Evolutionary conservation across 257 asterid species (phyloP), one percentile per base, ranked within the genome.

Genomic region (Solanum rostratum): DNA sequence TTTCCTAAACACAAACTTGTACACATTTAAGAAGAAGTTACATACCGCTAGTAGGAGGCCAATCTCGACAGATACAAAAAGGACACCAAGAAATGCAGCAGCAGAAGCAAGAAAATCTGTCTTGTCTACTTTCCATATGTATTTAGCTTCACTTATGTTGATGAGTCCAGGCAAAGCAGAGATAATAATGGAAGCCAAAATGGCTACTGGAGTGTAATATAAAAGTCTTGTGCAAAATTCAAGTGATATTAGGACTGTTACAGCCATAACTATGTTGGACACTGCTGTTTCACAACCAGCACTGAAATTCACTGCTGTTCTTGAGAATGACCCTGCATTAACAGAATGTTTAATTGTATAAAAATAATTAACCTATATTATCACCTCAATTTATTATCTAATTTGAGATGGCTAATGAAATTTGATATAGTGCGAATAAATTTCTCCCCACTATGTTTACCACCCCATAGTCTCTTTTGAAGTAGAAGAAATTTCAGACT

Each of bases 281-380:
- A 91, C 91, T 49, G 89, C 93, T 0, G 94, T 93, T 86, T 91
- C 91, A 88, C 97, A 92, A 20, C 97, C 98, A 20, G 98, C 96
- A 83, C 87, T 91, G 85, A 90, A 89, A 86, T 94, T 94, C 70
- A 94, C 97, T 1, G 97, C 97, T 6, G 97, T 91, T 78, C 94
- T 82, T 3, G 98, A 94, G 84, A 94, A 93, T 13, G 98, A 94
- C 5, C 98, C 98, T 93, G 89, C 81, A 49, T 33, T 33, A 33
- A 4, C 1, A 33, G 4, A 33, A 33, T 33, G 39, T 33, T 33
- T 4, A 33, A 33, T 33, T 5, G 4, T 33, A 33, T 33, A 4
- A 33, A 5, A 33, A 33, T 33, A 33, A 7, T 57, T 57, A 57
- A 57, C 65, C n/a, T 57, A 1, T 57, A n/a, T 9, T 57, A 57